phyloP scores from a whole-genome alignment of 2,329 filamentous ascomycete species.

The Onygenales sp. region DNA sequence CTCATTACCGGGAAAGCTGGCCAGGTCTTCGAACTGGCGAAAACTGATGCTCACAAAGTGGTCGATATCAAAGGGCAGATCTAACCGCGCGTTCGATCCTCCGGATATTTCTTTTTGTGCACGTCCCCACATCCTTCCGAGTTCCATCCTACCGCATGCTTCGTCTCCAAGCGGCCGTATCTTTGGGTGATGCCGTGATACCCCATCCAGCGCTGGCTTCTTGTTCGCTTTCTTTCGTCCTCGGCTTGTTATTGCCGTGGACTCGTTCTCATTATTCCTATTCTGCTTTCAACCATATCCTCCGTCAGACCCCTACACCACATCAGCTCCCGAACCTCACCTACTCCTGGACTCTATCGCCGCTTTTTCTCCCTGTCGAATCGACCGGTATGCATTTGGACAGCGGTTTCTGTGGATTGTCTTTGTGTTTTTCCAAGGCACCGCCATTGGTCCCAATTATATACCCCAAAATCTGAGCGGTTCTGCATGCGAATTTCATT shows the following conservation, averaged over 20 bases:
- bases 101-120: background rate
- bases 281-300: background rate
- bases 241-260: background rate
- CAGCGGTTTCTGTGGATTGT: too few species aligned
- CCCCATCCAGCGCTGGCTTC: background rate
- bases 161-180: constrained; percentile 1
- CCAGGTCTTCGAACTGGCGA: constrained; percentile 62
- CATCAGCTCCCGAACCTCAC: too few species aligned
- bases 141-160: background rate
- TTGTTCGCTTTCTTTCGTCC: background rate
- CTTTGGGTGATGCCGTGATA: background rate
- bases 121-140: background rate
- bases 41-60: constrained; percentile 64
- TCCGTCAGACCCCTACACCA: background rate
- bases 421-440: too few species aligned
- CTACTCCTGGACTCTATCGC: too few species aligned
- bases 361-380: too few species aligned
- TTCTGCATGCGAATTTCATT: background rate
- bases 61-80: constrained; percentile 98
- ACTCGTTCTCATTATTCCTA: background rate
- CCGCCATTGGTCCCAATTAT: too few species aligned
- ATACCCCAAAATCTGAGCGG: too few species aligned
- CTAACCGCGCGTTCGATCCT: constrained; percentile 15
- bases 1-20: constrained; percentile 67
- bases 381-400: too few species aligned